Percentiles rank a stretch among this genome's conserved stretches.
Evolutionary conservation across 2,329 filamentous ascomycete species (phyloP).

Genomic region (Thielaviopsis punctulata): DNA sequence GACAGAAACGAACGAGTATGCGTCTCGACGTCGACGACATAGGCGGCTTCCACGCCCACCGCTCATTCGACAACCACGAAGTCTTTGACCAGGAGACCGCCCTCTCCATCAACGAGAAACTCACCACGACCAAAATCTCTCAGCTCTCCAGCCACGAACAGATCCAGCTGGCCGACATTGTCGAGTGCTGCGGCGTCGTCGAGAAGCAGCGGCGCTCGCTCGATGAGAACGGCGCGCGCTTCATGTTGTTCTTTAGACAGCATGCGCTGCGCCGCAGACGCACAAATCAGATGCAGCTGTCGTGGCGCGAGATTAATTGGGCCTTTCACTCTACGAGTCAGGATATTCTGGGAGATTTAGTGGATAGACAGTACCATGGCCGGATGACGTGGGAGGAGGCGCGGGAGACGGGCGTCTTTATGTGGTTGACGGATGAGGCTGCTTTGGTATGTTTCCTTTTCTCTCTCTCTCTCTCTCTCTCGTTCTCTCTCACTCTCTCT

Average conservation of each 20-base stretch:
- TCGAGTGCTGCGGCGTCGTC: slow-evolving; percentile 69
- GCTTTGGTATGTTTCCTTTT: slow-evolving; percentile 45
- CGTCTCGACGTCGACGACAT: slow-evolving; percentile 1
- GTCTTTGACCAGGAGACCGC: slow-evolving; percentile 57
- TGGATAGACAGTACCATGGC: slow-evolving; percentile 62
- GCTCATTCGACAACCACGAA: slow-evolving; percentile 18
- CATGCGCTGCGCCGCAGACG: slow-evolving; percentile 53
- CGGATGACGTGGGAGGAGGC: slow-evolving; percentile 74
- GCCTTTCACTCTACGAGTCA: slow-evolving; percentile 74
- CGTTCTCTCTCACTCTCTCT: not conserved
- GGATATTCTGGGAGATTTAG: slow-evolving; percentile 74
- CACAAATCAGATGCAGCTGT: slow-evolving; percentile 47
- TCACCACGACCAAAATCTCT: slow-evolving; percentile 58
- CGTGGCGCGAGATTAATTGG: slow-evolving; percentile 69
- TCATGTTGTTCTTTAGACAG: slow-evolving; percentile 74
- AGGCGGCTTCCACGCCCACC: slow-evolving; percentile 3
- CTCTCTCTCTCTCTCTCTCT: too few relatives aligned
- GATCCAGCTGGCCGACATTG: slow-evolving; percentile 66
- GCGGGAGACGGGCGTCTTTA: slow-evolving; percentile 74
- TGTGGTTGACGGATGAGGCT: slow-evolving; percentile 72
- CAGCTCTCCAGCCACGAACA: slow-evolving; percentile 75
- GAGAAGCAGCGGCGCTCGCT: slow-evolving; percentile 78
- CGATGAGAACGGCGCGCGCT: slow-evolving; percentile 77
- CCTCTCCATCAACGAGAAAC: slow-evolving; percentile 51
- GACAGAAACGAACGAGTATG: not conserved